phyloP scores from a whole-genome alignment of 2,329 filamentous ascomycete genomes.

The Kalmusia sp. region DNA sequence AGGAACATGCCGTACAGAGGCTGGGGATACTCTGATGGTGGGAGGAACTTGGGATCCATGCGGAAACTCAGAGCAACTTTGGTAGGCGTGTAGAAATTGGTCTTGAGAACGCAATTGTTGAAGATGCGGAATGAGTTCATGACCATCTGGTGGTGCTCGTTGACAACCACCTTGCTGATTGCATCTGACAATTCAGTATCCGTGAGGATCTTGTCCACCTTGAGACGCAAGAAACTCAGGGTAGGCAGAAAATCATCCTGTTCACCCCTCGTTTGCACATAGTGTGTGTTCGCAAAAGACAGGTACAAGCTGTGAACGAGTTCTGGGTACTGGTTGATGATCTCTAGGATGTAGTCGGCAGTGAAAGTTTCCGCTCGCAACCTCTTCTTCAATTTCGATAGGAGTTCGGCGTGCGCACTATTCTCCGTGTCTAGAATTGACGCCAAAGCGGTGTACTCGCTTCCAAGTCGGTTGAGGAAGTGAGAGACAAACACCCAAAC shows the following conservation, averaged over 20 bases:
- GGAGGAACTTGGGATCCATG: constrained; percentile 86
- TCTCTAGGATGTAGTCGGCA: constrained; percentile 96
- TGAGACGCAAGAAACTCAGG: constrained; percentile 70
- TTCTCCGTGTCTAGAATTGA: constrained; percentile 82
- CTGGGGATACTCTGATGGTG: constrained; percentile 89
- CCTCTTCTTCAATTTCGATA: constrained; percentile 94
- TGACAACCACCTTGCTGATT: constrained; percentile 56
- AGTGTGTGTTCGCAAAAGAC: constrained; percentile 88
- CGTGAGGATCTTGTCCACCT: constrained; percentile 66
- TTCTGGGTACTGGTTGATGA: constrained; percentile 88
- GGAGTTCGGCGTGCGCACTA: constrained; percentile 82
- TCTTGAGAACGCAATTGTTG: constrained; percentile 93
- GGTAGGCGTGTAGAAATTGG: constrained; percentile 96
- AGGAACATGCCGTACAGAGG: constrained; percentile 98
- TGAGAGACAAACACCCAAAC: constrained; percentile 98
- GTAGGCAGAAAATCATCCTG: constrained; percentile 75
- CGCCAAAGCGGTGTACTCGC: constrained; percentile 87
- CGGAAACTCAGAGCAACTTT: constrained; percentile 98
- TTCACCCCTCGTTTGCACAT: constrained; percentile 69
- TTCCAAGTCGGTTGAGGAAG: constrained; percentile 92
- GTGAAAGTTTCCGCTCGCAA: constrained; percentile 97
- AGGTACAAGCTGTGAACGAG: constrained; percentile 89
- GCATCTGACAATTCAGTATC: constrained; percentile 47
- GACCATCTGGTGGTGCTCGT: constrained; percentile 97
- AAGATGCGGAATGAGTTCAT: constrained; percentile 97